Conservation (phyloP, 345 rosid genomes). For the Citrus glauca region DNA sequence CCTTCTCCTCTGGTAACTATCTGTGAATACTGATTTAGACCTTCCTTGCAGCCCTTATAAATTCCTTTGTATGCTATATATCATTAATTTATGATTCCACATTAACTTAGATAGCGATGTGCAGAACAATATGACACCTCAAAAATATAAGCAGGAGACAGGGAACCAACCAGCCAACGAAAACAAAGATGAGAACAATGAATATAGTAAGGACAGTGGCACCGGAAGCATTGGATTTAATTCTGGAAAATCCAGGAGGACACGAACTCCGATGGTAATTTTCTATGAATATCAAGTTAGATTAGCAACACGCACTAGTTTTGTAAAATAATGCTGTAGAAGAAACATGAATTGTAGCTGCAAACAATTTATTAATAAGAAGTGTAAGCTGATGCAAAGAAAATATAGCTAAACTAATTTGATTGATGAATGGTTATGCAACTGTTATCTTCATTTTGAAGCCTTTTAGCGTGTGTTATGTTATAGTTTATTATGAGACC, state of each 20-base stretch:
- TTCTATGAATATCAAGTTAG: neutral
- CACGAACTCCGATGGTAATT: neutral
- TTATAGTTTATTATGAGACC: neutral
- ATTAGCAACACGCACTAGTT: neutral
- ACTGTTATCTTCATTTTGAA: too few species aligned
- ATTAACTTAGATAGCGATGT: neutral
- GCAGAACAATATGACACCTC: slow-evolving; percentile 31
- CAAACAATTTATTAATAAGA: neutral
- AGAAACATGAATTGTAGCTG: neutral
- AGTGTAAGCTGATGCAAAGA: too few species aligned
- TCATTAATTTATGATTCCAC: neutral
- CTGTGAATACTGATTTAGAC: too few species aligned
- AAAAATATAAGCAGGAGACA: slow-evolving; percentile 17
- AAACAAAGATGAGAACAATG: slow-evolving; percentile 31
- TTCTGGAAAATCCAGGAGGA: slow-evolving; percentile 28
- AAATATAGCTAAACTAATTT: too few species aligned
- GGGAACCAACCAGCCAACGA: slow-evolving; percentile 19
- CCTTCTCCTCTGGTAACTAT: too few species aligned
- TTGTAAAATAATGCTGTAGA: neutral
- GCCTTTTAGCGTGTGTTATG: too few species aligned
- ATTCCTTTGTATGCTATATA: neutral
- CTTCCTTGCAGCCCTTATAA: too few species aligned
- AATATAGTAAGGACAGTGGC: slow-evolving; percentile 16
- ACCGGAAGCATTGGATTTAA: slow-evolving; percentile 32
- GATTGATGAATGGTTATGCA: too few species aligned